Evolutionary conservation across 352 stramenopile genomes (phyloP), one percentile per base, ranked within the genome.

Genomic region (Globisporangium lucens): DNA sequence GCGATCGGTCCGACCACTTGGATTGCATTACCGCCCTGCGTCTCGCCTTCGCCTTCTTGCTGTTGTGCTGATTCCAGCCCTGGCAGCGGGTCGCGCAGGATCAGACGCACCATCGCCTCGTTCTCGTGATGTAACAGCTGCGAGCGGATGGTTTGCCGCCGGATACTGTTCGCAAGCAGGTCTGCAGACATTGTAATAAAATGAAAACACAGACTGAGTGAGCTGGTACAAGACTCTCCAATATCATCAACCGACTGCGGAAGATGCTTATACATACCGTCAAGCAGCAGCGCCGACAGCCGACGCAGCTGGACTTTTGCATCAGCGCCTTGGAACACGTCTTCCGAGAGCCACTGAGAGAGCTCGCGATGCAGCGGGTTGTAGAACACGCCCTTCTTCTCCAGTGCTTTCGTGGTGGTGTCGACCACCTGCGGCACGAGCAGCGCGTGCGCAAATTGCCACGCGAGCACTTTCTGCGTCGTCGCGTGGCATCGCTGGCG

Each of bases 311-410:
- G 72, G 33, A 87, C 65, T 17, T 76, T 86, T n/a, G 68, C 68
- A 41, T 89, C 75, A 0, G 75, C 79, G 10, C 63, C 71, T 52
- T 70, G 52, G 46, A 83, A 89, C 13, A 91, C 64, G 24, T 86
- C 76, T 1, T 49, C 53, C 0, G 65, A 47, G 8, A 91, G 72
- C 83, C 80, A 89, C 51, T 75, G 65, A 0, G 65, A 46, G 2
- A 93, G 65, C 13, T 87, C 76, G 29, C 75, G 79, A 12, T 84
- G 75, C 41, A 87, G 65, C 4, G 82, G 82, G 36, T 92, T 76
- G 68, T 91, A 91, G 55, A 89, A 93, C 4, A 92, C 80, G 35
- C 83, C 83, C 27, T 82, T 75, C 29, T 71, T 63, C 59, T 79
- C 58, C 10, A 93, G 63, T 24, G 65, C 74, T 0, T 33, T 47